Evolutionary conservation across 2,329 filamentous ascomycete genomes (phyloP).

Genomic region (Tetracladium maxilliforme): DNA sequence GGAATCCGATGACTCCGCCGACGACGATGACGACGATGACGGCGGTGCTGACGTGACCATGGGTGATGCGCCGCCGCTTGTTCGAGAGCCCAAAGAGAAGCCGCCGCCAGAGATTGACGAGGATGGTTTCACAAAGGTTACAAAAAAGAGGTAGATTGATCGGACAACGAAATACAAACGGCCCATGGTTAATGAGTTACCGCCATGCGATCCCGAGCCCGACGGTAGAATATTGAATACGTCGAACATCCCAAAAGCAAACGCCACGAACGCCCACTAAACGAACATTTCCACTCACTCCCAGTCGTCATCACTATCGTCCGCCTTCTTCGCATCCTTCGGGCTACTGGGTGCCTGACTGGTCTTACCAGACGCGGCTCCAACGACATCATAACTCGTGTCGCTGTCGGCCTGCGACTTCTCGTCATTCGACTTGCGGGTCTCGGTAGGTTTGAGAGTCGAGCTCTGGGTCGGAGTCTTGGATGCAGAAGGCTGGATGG

Average conservation of each 20-base stretch:
- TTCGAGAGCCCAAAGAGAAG: constrained; percentile 39
- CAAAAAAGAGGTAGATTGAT: constrained; percentile 56
- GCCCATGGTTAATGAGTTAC: no score
- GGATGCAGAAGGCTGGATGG: constrained; percentile 39
- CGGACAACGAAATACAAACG: constrained; percentile 31
- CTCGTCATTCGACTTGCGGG: constrained; percentile 70
- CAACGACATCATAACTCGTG: constrained; percentile 88
- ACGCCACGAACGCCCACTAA: no score
- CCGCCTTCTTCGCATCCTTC: constrained; percentile 36
- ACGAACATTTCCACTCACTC: no score
- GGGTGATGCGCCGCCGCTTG: constrained; percentile 52
- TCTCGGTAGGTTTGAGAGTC: constrained; percentile 45
- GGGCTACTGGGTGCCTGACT: constrained; percentile 63
- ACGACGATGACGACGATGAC: constrained; percentile 34
- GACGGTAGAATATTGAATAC: no score
- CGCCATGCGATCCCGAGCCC: no score
- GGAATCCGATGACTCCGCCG: constrained; percentile 37
- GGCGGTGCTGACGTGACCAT: constrained; percentile 47
- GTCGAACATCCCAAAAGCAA: constrained; percentile 4
- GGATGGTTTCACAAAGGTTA: constrained; percentile 67
- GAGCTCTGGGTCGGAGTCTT: constrained; percentile 17
- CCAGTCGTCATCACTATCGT: constrained; percentile 63
- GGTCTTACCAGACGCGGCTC: constrained; percentile 57
- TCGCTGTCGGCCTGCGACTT: constrained; percentile 89
- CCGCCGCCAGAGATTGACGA: constrained; percentile 60